Evolutionary conservation across 805 yeast species (phyloP).

Genomic region (Nakazawaea wyomingensis): DNA sequence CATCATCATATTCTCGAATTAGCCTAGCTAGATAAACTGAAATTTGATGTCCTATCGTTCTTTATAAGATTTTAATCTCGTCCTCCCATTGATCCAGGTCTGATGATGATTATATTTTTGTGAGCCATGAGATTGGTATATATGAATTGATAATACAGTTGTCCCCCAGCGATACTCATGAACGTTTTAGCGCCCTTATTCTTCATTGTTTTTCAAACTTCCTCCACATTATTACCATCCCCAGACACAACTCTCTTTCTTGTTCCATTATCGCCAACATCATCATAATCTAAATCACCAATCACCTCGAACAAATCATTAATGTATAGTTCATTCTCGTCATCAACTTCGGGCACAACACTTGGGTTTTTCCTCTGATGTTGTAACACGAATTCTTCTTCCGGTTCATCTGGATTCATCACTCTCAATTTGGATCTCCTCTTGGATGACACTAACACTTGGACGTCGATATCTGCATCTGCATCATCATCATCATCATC

Average conservation of each 20-base stretch:
- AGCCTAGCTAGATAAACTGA: no score
- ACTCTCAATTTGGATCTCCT: constrained; percentile 56
- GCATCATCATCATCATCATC: constrained; percentile 32
- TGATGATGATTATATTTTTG: no score
- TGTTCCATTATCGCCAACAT: constrained; percentile 12
- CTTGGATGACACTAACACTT: constrained; percentile 63
- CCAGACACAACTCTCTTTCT: constrained; percentile 26
- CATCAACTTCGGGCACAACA: constrained; percentile 1
- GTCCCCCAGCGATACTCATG: no score
- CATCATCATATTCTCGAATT: no score
- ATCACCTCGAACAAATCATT: constrained; percentile 8
- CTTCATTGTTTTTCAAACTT: no score
- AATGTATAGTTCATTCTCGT: constrained; percentile 6
- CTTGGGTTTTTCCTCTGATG: not conserved
- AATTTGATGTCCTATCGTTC: no score
- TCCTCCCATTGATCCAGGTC: no score
- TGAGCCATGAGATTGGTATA: no score
- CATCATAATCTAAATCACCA: not conserved
- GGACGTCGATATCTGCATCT: constrained; percentile 53
- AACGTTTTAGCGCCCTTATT: no score
- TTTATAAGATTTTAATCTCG: no score
- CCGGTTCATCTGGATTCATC: constrained; percentile 46
- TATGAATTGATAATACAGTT: no score
- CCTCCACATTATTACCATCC: constrained; percentile 17
- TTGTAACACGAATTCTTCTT: not conserved